phyloP scores from a whole-genome alignment of 2,329 filamentous ascomycete species.

The Cladosporium oxysporum region DNA sequence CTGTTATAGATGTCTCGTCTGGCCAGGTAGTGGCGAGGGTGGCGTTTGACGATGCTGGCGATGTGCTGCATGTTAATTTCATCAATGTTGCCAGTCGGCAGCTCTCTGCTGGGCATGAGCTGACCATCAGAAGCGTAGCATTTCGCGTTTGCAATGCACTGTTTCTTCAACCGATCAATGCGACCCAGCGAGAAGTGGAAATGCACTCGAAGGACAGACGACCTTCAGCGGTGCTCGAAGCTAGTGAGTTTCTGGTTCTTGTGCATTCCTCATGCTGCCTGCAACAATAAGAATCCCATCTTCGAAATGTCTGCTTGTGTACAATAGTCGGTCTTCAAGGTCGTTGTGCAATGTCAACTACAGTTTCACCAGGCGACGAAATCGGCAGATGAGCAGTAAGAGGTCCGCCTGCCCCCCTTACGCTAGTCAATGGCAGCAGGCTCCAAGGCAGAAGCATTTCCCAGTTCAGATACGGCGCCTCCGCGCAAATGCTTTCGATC shows the following conservation, averaged over 20 bases:
- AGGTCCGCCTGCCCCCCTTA: constrained; percentile 3
- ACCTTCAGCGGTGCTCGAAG: not conserved
- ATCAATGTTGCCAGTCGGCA: constrained; percentile 23
- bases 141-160: not conserved
- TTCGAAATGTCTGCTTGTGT: not conserved
- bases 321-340: not conserved
- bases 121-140: not conserved
- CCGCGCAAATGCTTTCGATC: not conserved
- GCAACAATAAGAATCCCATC: not conserved
- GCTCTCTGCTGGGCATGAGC: not conserved
- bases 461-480: constrained; percentile 12
- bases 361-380: not conserved
- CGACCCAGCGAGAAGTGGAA: not conserved
- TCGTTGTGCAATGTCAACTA: not conserved
- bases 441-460: constrained; percentile 12
- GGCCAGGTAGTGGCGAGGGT: constrained; percentile 20
- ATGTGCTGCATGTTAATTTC: constrained; percentile 19
- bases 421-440: constrained; percentile 7
- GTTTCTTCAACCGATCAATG: no score
- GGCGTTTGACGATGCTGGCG: not conserved
- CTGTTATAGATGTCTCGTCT: constrained; percentile 23
- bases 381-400: not conserved
- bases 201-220: not conserved
- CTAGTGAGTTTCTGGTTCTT: not conserved
- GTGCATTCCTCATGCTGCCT: not conserved